Conservation (phyloP, 495 filamentous ascomycete genomes). For the Aspergillus biplanus region DNA sequence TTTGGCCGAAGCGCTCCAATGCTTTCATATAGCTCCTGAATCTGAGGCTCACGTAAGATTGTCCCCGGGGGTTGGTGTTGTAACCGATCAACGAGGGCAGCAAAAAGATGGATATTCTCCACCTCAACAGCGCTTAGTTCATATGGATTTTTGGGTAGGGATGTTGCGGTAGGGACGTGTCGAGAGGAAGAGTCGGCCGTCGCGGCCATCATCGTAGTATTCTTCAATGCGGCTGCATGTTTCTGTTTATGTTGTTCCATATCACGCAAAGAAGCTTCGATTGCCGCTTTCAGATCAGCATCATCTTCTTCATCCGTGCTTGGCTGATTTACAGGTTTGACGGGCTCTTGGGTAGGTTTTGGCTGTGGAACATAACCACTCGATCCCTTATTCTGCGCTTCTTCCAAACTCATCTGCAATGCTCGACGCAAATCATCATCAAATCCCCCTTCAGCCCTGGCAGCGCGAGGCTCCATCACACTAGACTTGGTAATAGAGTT, state of each 20-base stretch:
- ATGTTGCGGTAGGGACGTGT: conserved; percentile 33
- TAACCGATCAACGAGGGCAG: conserved; percentile 90
- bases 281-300: conserved; percentile 91
- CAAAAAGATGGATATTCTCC: conserved; percentile 96
- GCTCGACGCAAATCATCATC: conserved; percentile 94
- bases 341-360: conserved; percentile 39
- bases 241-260: conserved; percentile 98
- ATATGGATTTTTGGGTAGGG: conserved; percentile 82
- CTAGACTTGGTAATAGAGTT: conserved; percentile 55
- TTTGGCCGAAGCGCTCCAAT: conserved; percentile 92
- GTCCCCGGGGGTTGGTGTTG: conserved; percentile 96
- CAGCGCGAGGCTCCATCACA: conserved; percentile 86
- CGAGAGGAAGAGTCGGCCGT: conserved; percentile 28
- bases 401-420: conserved; percentile 94
- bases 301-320: conserved; percentile 64
- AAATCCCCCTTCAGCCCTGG: conserved; percentile 83
- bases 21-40: conserved; percentile 96
- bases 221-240: conserved; percentile 79
- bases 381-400: conserved; percentile 75
- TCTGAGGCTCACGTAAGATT: conserved; percentile 92
- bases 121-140: conserved; percentile 93
- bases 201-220: conserved; percentile 43
- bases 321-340: conserved; percentile 21
- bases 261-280: conserved; percentile 93
- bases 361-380: conserved; percentile 72